Base-by-base conservation (phyloP, 495 filamentous ascomycete genomes). In the Xylaria castorea region DNA sequence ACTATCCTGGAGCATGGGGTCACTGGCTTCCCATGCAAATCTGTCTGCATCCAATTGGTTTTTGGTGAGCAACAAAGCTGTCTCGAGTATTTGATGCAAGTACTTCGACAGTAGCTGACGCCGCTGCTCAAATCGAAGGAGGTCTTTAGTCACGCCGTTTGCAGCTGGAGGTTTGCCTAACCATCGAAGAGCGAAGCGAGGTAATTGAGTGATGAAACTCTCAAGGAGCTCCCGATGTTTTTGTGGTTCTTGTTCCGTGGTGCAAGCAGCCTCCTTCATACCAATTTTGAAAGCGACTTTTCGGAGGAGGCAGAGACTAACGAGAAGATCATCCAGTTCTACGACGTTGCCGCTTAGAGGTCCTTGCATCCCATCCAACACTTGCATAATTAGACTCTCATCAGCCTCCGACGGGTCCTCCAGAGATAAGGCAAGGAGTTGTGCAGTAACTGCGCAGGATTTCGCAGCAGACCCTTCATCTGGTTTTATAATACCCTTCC, bases 271-370 rank as follows among this genome's bases (percentile, higher is more conserved):
- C 25, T 74, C 71, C 25, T 51, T 68, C 27, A 78, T 75, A 71
- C 92, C 81, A 68, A 89, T 81, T 48, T 82, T 81, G 73, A 91
- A 87, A 0, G 88, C 86, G 22, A 88, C 79, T 75, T 89, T 92
- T 72, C 92, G 88, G 32, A 91, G 83, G 48, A 81, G 84, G 34
- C 88, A 90, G n/a, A 92, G 83, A 71, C 89, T 90, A 18, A 85
- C 80, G 18, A 94, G 78, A 1, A 95, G 82, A 40, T 93, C 91
- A 73, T 94, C 92, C n/a, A 95, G 78, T 67, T 93, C 91, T 14
- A 78, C 76, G 5, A 85, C 78, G 18, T 88, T 90, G 1, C 92
- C 92, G 70, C 89, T 87, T 18, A 94, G 76, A 0, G 88, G 84
- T n/a, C 89, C 82, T 65, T 85, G 82, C 38, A 91, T 76, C 12